phyloP scores from a whole-genome alignment of 345 rosid species.

The Melaleuca quinquenervia region DNA sequence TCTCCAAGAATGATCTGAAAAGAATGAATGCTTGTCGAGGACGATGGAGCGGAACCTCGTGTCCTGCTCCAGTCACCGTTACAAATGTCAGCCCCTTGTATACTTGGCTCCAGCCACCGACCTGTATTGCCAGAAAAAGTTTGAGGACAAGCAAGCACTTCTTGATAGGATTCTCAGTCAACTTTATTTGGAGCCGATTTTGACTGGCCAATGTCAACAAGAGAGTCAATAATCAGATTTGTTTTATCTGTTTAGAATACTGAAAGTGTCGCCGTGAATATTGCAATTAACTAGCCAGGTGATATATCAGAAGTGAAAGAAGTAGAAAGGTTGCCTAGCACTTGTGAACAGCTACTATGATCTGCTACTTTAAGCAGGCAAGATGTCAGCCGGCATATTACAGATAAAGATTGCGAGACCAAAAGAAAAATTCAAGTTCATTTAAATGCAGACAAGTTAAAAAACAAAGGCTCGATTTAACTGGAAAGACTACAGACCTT shows the following conservation, averaged over 20 bases:
- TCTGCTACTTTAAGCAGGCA: background rate
- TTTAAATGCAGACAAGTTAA: background rate
- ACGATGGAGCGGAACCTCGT: slow-evolving; percentile 80
- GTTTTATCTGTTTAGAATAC: background rate
- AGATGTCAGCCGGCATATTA: background rate
- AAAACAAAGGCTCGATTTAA: background rate
- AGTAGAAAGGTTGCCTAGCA: background rate
- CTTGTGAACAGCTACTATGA: background rate
- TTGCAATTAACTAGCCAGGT: background rate
- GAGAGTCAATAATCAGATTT: background rate
- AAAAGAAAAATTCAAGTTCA: background rate
- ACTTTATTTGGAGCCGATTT: background rate
- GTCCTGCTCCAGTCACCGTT: slow-evolving; percentile 85
- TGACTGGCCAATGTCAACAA: background rate
- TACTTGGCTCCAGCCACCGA: slow-evolving; percentile 96
- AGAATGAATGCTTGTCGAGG: slow-evolving; percentile 84
- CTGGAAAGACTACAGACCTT: slow-evolving; percentile 20
- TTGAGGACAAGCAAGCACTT: background rate
- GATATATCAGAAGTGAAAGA: background rate
- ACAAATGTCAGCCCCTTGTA: slow-evolving; percentile 78
- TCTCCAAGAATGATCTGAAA: slow-evolving; percentile 76
- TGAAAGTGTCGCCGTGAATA: background rate
- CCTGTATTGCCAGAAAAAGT: slow-evolving; percentile 23
- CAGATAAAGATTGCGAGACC: background rate
- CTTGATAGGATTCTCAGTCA: background rate